A percentile compares a stretch with the other conserved stretches of the same genome.
phyloP scores from a whole-genome alignment of 1,139 yeast species.

The Pichia sp. region DNA sequence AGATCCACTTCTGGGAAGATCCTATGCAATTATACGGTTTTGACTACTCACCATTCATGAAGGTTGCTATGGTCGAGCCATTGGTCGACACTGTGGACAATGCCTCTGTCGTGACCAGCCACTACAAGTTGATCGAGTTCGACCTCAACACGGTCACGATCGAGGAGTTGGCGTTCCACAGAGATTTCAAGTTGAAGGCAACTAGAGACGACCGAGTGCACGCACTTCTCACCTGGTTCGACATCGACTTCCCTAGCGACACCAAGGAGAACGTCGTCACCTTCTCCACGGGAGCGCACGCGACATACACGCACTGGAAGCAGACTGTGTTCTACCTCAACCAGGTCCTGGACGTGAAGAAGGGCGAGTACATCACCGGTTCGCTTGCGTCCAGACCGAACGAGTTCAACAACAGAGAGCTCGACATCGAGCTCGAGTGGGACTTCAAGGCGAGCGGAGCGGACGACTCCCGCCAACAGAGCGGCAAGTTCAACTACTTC shows the following conservation, averaged over 20 bases:
- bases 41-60: slow-evolving; percentile 72
- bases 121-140: slow-evolving; percentile 70
- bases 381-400: slow-evolving; percentile 76
- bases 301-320: slow-evolving; percentile 91
- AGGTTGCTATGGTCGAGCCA: slow-evolving; percentile 82
- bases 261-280: slow-evolving; percentile 41
- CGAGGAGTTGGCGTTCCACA: slow-evolving; percentile 75
- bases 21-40: slow-evolving; percentile 73
- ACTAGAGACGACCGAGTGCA: slow-evolving; percentile 80
- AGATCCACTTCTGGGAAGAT: slow-evolving; percentile 93
- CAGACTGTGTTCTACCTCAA: slow-evolving; percentile 93
- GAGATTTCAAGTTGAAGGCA: slow-evolving; percentile 66
- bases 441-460: slow-evolving; percentile 55
- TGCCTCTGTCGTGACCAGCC: slow-evolving; percentile 68
- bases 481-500: slow-evolving; percentile 61
- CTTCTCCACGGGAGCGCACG: slow-evolving; percentile 82
- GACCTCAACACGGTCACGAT: slow-evolving; percentile 88
- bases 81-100: slow-evolving; percentile 91
- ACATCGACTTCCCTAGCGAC: slow-evolving; percentile 72
- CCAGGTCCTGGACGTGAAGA: slow-evolving; percentile 74
- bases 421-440: slow-evolving; percentile 67
- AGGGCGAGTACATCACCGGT: slow-evolving; percentile 77
- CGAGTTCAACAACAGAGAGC: slow-evolving; percentile 74
- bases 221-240: slow-evolving; percentile 94
- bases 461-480: slow-evolving; percentile 49